Percentiles rank a stretch among this genome's conserved stretches.
phyloP scores from a whole-genome alignment of 345 rosid genomes.

The Clausena lansium region DNA sequence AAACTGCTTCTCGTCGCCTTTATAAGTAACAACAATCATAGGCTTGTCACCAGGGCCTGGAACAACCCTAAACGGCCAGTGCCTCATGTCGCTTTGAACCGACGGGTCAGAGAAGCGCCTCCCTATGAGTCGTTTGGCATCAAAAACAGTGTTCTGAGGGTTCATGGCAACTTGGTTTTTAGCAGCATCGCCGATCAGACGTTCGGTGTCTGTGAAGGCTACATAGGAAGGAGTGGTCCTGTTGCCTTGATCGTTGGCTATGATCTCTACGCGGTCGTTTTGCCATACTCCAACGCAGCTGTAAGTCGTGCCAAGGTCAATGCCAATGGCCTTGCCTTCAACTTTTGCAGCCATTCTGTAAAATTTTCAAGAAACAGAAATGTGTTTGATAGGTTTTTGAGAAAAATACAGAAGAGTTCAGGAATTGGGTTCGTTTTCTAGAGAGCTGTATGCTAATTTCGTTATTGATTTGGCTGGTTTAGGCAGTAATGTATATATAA shows the following conservation, averaged over 20 bases:
- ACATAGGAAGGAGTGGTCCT: constrained; percentile 39
- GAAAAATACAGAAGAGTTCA: background rate
- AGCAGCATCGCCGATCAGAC: constrained; percentile 35
- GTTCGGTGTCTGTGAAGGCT: constrained; percentile 39
- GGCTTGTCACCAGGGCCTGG: constrained; percentile 29
- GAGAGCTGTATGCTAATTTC: too few species aligned
- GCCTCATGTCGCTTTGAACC: constrained; percentile 29
- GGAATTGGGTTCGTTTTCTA: background rate
- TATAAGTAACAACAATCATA: constrained; percentile 26
- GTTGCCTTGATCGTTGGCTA: constrained; percentile 41
- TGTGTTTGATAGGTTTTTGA: background rate
- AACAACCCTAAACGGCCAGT: constrained; percentile 32
- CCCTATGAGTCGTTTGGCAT: constrained; percentile 34
- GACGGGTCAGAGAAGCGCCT: constrained; percentile 25
- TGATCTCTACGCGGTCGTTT: constrained; percentile 38
- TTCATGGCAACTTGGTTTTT: constrained; percentile 42
- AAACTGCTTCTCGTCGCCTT: constrained; percentile 33
- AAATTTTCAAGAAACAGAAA: background rate
- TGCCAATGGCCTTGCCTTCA: constrained; percentile 34
- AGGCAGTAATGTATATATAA: background rate
- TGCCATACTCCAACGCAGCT: constrained; percentile 39
- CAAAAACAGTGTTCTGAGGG: constrained; percentile 37
- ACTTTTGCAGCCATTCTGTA: background rate
- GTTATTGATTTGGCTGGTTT: too few species aligned
- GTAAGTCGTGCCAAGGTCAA: constrained; percentile 38